A percentile compares a stretch with the other conserved stretches of the same genome.
Evolutionary conservation across 1,139 yeast genomes (phyloP).

Genomic region (Saccharomycopsis phalli): DNA sequence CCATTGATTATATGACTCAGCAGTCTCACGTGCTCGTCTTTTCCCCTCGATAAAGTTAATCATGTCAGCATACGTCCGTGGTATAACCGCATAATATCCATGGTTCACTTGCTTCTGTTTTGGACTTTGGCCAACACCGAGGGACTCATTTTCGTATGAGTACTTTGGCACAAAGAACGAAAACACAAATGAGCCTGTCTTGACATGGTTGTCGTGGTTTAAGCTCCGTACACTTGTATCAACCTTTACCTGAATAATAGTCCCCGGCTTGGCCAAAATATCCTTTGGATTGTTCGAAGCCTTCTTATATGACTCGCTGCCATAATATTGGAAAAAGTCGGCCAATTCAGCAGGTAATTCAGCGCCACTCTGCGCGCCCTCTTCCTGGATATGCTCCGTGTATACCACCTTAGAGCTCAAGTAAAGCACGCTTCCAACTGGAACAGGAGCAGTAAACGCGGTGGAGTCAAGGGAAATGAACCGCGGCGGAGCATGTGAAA

Average conservation of each 20-base stretch:
- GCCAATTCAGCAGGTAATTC: conserved; percentile 22
- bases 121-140: conserved; percentile 26
- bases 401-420: conserved; percentile 77
- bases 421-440: conserved; percentile 82
- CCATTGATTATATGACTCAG: too few relatives aligned
- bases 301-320: conserved; percentile 49
- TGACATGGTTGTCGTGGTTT: conserved; percentile 50
- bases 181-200: conserved; percentile 80
- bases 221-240: conserved; percentile 68
- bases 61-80: conserved; percentile 86
- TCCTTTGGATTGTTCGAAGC: conserved; percentile 46
- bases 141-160: conserved; percentile 29
- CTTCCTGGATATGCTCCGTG: conserved; percentile 57
- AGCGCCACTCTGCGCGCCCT: conserved; percentile 23
- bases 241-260: conserved; percentile 80
- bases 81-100: conserved; percentile 62
- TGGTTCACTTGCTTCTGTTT: conserved; percentile 20
- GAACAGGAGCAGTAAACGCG: conserved; percentile 87
- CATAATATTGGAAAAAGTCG: conserved; percentile 31
- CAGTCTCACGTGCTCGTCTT: conserved; percentile 81
- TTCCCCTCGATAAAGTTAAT: conserved; percentile 85
- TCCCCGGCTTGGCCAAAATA: conserved; percentile 70
- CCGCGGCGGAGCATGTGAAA: conserved; percentile 74
- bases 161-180: conserved; percentile 77
- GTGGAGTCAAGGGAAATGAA: conserved; percentile 86